Evolutionary conservation across 148 eudicot genomes (phyloP), one percentile per base, ranked within the genome.

Genomic region (Polygonum aviculare): DNA sequence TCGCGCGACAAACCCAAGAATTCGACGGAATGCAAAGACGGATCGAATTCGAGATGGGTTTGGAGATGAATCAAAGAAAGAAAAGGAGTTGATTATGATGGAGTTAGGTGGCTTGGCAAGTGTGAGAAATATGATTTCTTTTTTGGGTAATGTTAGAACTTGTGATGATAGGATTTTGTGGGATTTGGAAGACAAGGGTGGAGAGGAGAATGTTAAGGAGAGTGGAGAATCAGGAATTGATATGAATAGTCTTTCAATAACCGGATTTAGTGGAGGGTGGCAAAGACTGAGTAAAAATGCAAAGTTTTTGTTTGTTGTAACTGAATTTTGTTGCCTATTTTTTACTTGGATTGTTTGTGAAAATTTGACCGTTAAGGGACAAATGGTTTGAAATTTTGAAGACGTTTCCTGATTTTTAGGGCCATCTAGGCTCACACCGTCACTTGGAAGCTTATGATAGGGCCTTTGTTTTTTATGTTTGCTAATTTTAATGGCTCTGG

Each of bases 241-340:
- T 67, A 67, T 67, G 72, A 67, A 67, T 67, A 67, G 72, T 18
- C n/a, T 15, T 33, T 36, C 19, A 33, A 35, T 6, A 6, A 67
- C 10, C 72, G 72, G 72, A 67, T 67, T 67, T 33, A 35, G 54
- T 60, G 84, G 77, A 52, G 36, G 72, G 54, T 48, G 59, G 74
- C 57, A 78, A 77, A 87, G 90, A 90, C 91, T 76, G 14, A 76
- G 88, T 88, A 87, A 89, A 82, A 77, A 75, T 52, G 74, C 54
- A 77, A 75, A 3, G 26, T 57, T 60, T 8, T 60, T 67, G 72
- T 60, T 60, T 60, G 55, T 74, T 77, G 49, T 79, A 77, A 76
- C 78, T 77, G 80, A 72, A 77, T 76, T 84, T 76, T 82, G 45
- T 78, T 76, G 81, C 80, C 36, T 74, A 75, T 48, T 50, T 83